phyloP scores from a whole-genome alignment of 495 filamentous ascomycete species.

The Daldinia bambusicola region DNA sequence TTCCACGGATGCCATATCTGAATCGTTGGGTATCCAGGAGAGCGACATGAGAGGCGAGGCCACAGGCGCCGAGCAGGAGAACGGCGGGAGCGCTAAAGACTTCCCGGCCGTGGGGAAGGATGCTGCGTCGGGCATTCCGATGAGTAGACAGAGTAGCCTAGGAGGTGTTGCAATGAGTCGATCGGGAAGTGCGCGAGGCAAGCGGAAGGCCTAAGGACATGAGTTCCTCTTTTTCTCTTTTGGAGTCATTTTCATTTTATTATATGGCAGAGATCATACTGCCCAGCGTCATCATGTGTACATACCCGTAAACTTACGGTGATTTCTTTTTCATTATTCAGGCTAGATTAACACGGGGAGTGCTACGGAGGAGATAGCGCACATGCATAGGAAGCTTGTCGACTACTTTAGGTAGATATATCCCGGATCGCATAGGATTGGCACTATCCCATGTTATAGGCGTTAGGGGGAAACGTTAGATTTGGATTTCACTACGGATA shows the following conservation, averaged over 20 bases:
- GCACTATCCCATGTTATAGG: background rate
- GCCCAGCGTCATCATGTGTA: background rate
- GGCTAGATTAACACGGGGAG: background rate
- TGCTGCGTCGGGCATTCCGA: constrained; percentile 52
- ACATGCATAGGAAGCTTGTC: background rate
- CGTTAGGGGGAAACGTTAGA: constrained; percentile 1
- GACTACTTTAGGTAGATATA: background rate
- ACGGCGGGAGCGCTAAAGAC: constrained; percentile 54
- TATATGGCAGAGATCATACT: background rate
- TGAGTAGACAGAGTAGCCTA: constrained; percentile 62
- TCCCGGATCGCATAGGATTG: background rate
- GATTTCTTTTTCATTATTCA: background rate
- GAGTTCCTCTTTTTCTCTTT: background rate
- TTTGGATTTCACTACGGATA: background rate
- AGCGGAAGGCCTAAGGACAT: constrained; percentile 40
- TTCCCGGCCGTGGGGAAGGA: constrained; percentile 31
- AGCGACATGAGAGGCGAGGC: constrained; percentile 47
- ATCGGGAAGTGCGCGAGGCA: constrained; percentile 51
- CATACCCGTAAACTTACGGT: background rate
- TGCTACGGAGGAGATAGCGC: background rate
- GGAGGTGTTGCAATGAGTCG: constrained; percentile 63
- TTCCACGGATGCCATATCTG: constrained; percentile 55
- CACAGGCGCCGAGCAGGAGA: constrained; percentile 16
- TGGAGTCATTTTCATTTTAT: background rate
- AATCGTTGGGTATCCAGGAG: constrained; percentile 54